Evolutionary conservation across 495 filamentous ascomycete species (phyloP).

Genomic region (Penicillium pancosmium): DNA sequence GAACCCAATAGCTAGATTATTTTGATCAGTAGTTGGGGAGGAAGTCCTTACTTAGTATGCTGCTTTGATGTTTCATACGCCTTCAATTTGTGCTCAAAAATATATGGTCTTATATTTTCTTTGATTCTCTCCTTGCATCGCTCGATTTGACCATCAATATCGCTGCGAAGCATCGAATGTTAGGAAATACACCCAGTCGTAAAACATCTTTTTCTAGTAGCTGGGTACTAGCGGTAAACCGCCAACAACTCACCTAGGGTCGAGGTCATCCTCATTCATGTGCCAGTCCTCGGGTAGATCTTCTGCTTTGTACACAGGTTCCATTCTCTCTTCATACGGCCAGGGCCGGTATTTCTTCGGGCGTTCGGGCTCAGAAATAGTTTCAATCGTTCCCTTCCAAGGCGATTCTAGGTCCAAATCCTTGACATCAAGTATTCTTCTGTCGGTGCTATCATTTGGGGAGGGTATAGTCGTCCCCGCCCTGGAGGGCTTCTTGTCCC

Average conservation of each 20-base stretch:
- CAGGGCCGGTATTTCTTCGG: not conserved
- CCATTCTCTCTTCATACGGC: not conserved
- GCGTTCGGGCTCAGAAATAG: not conserved
- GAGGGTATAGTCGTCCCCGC: not conserved
- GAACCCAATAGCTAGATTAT: too few species aligned
- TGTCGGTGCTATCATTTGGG: not conserved
- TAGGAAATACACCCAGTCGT: not conserved
- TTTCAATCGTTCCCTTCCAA: not conserved
- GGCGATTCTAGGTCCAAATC: not conserved
- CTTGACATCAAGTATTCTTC: not conserved
- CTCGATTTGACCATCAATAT: not conserved
- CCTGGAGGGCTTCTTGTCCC: not conserved
- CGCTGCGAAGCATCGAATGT: not conserved
- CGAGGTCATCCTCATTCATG: not conserved
- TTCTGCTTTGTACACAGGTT: not conserved
- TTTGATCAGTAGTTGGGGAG: not conserved
- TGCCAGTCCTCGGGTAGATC: not conserved
- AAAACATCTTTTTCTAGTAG: not conserved
- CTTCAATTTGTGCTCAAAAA: not conserved
- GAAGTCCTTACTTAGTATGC: not conserved
- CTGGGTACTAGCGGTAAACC: not conserved
- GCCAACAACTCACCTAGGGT: not conserved
- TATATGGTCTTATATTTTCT: not conserved
- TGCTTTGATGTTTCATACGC: not conserved
- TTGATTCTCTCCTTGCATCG: not conserved